These are phyloP conservation scores for Heracleum sosnowskyi DNA, from an alignment of 129 eudicot species.

Conservation along the genomic window DNA sequence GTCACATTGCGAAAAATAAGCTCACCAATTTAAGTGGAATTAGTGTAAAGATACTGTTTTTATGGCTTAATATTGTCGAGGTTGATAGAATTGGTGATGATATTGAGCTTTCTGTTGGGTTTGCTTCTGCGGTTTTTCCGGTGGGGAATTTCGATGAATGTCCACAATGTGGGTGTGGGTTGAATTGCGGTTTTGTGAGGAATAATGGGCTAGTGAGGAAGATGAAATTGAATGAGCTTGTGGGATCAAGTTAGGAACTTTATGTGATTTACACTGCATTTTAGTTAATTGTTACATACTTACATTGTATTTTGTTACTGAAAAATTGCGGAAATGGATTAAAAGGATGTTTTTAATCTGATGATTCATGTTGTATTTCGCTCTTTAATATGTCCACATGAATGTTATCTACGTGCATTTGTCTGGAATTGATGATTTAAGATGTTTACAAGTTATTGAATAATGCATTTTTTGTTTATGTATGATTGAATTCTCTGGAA, in stretches of 20 bases:
- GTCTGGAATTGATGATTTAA: not conserved
- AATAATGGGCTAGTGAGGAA: constrained; percentile 7
- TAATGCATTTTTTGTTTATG: not conserved
- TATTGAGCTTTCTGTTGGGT: constrained; percentile 67
- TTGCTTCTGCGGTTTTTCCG: constrained; percentile 64
- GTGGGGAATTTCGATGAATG: constrained; percentile 47
- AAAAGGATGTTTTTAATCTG: not conserved
- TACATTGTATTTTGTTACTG: not conserved
- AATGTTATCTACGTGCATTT: not conserved
- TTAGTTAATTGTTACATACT: not conserved
- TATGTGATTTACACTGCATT: not conserved
- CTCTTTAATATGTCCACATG: not conserved
- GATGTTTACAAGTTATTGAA: not conserved
- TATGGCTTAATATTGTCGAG: constrained; percentile 75
- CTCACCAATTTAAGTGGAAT: constrained; percentile 49
- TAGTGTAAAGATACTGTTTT: constrained; percentile 50
- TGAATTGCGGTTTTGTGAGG: constrained; percentile 33
- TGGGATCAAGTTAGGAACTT: constrained; percentile 35
- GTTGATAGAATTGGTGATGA: constrained; percentile 40
- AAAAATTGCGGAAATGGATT: not conserved
- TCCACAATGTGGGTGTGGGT: constrained; percentile 90
- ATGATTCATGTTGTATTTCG: not conserved
- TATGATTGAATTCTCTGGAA: not conserved
- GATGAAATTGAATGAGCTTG: constrained; percentile 19
- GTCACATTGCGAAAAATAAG: constrained; percentile 37